phyloP scores from a whole-genome alignment of 2,329 filamentous ascomycete genomes.

The Aspergillus sp. region DNA sequence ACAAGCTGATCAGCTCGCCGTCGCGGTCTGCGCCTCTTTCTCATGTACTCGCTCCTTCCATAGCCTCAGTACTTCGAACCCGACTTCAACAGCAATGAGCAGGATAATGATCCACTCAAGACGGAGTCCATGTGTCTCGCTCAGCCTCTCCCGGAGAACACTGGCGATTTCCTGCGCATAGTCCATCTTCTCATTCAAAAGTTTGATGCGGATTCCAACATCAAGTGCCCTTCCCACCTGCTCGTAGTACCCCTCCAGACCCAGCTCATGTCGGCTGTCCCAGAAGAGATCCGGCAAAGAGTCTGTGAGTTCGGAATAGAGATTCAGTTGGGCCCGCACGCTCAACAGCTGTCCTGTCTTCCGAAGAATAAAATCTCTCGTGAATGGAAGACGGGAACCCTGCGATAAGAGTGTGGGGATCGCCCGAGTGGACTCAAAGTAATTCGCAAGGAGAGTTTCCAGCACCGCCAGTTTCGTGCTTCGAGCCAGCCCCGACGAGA shows the following conservation, averaged over 20 bases:
- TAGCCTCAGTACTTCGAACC: conserved; percentile 76
- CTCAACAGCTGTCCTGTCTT: conserved; percentile 91
- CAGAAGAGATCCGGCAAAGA: conserved; percentile 94
- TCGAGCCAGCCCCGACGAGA: conserved; percentile 87
- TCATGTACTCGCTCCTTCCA: conserved; percentile 59
- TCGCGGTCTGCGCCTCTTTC: conserved; percentile 20
- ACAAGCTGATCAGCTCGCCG: background rate
- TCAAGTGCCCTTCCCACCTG: conserved; percentile 87
- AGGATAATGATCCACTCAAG: conserved; percentile 96
- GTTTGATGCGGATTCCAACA: conserved; percentile 84
- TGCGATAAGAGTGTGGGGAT: conserved; percentile 77
- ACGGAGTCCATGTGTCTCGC: conserved; percentile 82
- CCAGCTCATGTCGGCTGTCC: conserved; percentile 85
- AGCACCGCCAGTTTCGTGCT: conserved; percentile 92
- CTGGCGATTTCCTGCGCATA: conserved; percentile 94
- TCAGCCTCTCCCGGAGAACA: conserved; percentile 81
- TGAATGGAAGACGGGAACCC: conserved; percentile 62
- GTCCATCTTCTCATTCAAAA: conserved; percentile 95
- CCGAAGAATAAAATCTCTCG: conserved; percentile 76
- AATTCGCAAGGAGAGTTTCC: conserved; percentile 75
- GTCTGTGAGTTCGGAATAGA: conserved; percentile 95
- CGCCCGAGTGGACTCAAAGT: conserved; percentile 80
- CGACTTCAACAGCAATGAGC: conserved; percentile 87
- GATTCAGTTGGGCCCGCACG: conserved; percentile 87
- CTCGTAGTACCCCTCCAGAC: conserved; percentile 91